Conservation (phyloP, 257 asterid genomes). For the Solanum piurae region DNA sequence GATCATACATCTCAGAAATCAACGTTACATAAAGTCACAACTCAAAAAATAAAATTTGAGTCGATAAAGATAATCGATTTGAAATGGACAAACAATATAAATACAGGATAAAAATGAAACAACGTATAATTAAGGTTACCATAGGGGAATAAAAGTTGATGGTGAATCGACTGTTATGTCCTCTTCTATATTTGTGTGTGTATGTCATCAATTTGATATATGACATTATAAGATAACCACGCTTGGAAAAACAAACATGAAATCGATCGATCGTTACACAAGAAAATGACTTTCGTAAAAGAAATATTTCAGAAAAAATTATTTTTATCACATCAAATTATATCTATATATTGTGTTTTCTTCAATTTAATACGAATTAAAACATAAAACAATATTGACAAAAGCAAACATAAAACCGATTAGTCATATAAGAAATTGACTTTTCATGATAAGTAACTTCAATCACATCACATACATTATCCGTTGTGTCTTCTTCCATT, state of each 20-base stretch:
- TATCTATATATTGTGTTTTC: neutral
- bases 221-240: neutral
- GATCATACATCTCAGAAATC: neutral
- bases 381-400: neutral
- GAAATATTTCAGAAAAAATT: neutral
- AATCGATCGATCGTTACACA: neutral
- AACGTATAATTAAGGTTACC: neutral
- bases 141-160: neutral
- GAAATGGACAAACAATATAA: neutral
- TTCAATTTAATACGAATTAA: neutral
- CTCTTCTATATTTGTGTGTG: neutral
- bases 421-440: neutral
- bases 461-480: neutral
- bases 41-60: neutral
- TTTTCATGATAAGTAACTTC: neutral
- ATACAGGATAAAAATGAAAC: neutral
- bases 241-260: neutral
- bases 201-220: neutral
- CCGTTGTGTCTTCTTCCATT: neutral
- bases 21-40: neutral
- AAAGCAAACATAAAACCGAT: neutral
- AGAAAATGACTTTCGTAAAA: neutral
- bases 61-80: neutral
- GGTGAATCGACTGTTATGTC: neutral
- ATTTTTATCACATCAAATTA: accelerated